Percentiles rank a stretch among this genome's conserved stretches.
Conservation (phyloP, 352 stramenopile genomes). For the Peronospora destructor region DNA sequence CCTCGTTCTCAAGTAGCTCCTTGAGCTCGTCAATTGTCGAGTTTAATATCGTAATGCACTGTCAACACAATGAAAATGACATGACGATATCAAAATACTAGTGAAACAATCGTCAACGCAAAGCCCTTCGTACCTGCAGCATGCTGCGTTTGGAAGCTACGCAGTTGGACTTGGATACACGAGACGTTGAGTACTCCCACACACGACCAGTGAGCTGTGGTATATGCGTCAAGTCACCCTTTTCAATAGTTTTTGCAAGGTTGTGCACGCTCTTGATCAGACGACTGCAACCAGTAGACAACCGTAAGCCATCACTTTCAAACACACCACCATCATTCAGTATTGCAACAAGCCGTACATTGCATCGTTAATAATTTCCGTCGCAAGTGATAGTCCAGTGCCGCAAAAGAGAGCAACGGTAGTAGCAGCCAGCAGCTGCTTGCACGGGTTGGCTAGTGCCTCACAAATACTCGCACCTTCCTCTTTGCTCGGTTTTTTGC, state of each 20-base stretch:
- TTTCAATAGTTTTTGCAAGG: slow-evolving; percentile 39
- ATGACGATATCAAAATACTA: slow-evolving; percentile 1
- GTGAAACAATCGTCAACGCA: background rate
- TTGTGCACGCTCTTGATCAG: slow-evolving; percentile 71
- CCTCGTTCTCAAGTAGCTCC: slow-evolving; percentile 59
- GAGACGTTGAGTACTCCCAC: slow-evolving; percentile 68
- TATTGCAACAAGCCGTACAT: slow-evolving; percentile 38
- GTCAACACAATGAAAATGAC: background rate
- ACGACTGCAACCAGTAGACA: slow-evolving; percentile 29
- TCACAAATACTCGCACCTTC: slow-evolving; percentile 74
- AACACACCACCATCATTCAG: background rate
- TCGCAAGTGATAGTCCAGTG: slow-evolving; percentile 63
- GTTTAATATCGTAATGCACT: slow-evolving; percentile 79
- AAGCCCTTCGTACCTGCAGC: slow-evolving; percentile 47
- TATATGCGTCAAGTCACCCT: slow-evolving; percentile 42
- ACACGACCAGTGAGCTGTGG: slow-evolving; percentile 75
- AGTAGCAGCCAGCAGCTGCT: slow-evolving; percentile 67
- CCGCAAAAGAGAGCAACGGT: slow-evolving; percentile 78
- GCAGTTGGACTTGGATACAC: slow-evolving; percentile 81
- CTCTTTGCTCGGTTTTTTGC: slow-evolving; percentile 58
- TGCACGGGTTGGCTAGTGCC: slow-evolving; percentile 66
- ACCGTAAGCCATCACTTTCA: slow-evolving; percentile 10
- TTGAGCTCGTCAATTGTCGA: slow-evolving; percentile 77
- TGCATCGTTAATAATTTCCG: slow-evolving; percentile 60
- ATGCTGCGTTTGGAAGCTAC: slow-evolving; percentile 81